Base-by-base conservation (phyloP, 768 basidiomycete species). In the Mycena floridula region DNA sequence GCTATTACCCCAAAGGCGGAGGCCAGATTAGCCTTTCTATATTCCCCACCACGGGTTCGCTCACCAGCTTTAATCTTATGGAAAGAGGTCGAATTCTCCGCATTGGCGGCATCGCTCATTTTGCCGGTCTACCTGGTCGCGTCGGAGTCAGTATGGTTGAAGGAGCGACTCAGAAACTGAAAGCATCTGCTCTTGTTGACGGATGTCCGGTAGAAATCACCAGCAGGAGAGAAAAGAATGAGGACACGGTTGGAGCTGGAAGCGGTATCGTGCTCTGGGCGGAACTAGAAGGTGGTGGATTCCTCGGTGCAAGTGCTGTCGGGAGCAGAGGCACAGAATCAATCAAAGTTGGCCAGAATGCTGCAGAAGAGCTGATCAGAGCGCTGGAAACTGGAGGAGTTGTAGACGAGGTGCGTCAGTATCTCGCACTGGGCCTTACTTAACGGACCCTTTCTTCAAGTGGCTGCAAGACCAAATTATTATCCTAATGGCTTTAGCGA, bases 251-350 rank as follows among this genome's bases (percentile, higher is more conserved):
- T n/a, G 85, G 85, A 0, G 73, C 70, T 3, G 86, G 87, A 2
- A 82, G 81, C 27, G 85, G 87, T 0, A 78, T 89, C 44, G 67
- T 86, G 2, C 59, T 89, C 12, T 86, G 84, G 82, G 87, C 85
- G 0, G 81, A 86, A 60, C 74, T 86, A 20, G 76, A 76, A 27
- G 69, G 67, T 12, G 85, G 84, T 1, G 85, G 84, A 37, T 58
- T 81, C 24, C 67, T 89, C 16, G 84, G 79, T 1, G 86, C 85
- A 2, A 82, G 81, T 48, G 79, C 83, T 2, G 67, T 85, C 23
- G 81, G 84, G 12, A 61, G 59, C 23, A 81, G 77, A 50, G 69
- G 70, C 13, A 60, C 65, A 40, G 54, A 67, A 12, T 70, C 78
- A 0, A 60, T 59, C 40, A 49, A 51, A 2, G 72, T 85, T 7